Conservation (phyloP, 345 rosid species). For the Clausena lansium region DNA sequence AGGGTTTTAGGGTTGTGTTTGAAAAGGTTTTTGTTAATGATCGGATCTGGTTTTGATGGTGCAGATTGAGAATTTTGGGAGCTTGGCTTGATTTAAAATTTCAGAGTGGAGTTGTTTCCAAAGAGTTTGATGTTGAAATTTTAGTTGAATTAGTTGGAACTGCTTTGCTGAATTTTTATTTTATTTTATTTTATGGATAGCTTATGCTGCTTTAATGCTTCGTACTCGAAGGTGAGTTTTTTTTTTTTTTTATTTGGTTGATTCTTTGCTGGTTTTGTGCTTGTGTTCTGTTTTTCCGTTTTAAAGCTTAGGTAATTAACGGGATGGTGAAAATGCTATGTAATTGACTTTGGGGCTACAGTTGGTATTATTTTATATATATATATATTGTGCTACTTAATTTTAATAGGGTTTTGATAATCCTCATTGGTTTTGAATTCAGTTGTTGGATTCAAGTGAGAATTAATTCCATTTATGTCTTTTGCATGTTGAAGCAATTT, state of each 20-base stretch:
- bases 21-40: slow-evolving; percentile 8
- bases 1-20: slow-evolving; percentile 17
- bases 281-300: background rate
- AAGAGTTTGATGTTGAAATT: slow-evolving; percentile 18
- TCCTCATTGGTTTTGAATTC: slow-evolving; percentile 10
- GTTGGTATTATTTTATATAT: background rate
- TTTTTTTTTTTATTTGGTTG: background rate
- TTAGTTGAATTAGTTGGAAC: slow-evolving; percentile 21
- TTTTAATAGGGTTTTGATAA: slow-evolving; percentile 6
- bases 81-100: slow-evolving; percentile 19
- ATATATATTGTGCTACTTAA: background rate
- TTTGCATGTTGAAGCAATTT: slow-evolving; percentile 4
- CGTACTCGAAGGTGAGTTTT: slow-evolving; percentile 32
- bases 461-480: background rate
- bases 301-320: background rate
- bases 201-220: slow-evolving; percentile 40
- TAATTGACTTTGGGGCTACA: background rate
- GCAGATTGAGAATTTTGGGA: slow-evolving; percentile 27
- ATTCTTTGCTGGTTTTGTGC: background rate
- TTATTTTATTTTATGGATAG: slow-evolving; percentile 35
- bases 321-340: background rate
- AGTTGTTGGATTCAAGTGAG: slow-evolving; percentile 7
- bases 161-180: slow-evolving; percentile 16
- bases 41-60: slow-evolving; percentile 20
- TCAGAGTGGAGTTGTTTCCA: background rate